Base-by-base conservation (phyloP, 1,284 basidiomycete species). In the Trichosporon coremiiforme region DNA sequence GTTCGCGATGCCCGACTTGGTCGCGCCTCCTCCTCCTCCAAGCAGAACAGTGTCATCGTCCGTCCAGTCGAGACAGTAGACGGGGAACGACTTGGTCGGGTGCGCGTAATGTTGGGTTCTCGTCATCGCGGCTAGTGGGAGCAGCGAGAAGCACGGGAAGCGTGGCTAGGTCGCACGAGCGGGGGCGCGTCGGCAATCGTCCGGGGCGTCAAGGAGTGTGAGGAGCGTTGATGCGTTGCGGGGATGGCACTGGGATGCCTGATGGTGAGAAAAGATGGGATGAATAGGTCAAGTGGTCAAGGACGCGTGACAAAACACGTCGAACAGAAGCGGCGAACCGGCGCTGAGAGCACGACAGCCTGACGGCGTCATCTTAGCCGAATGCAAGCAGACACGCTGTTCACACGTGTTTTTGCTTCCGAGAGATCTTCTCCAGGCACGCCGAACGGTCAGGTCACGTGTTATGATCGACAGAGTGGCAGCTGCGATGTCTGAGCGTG, bases 1-100 rank as follows among this genome's bases (percentile, higher is more conserved):
- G 85, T 98, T 98, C 85, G 93, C 93, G 73, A 98, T 91, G 2
- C 95, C 95, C 66, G 88, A 93, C 86, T 73, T 89, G 86, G 73
- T 82, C 85, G 85, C 88, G 22, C 95, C 95, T 1, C 95, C 95
- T 31, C 95, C 95, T 1, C 94, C 95, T 1, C 94, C 95, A 4
- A 96, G 85, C 13, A 95, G 85, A n/a, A 97, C 84, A n/a, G 89
- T 85, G 65, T 88, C 86, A 25, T 89, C 86, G 0, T 90, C 88
- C 13, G 92, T 82, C 84, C 95, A 98, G n/a, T 89, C 89, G 68
- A 90, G 89, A 7, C 92, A 93, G 79, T 94, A 96, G 65, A 96
- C 90, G 0, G 94, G 94, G 78, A 94, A 95, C 1, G 88, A 84
- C 9, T 89, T 87, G 5, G 94, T 86, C 10, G 89, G 81, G 76